phyloP scores from a whole-genome alignment of 164 flowering plant genomes.

The Amborella trichopoda region DNA sequence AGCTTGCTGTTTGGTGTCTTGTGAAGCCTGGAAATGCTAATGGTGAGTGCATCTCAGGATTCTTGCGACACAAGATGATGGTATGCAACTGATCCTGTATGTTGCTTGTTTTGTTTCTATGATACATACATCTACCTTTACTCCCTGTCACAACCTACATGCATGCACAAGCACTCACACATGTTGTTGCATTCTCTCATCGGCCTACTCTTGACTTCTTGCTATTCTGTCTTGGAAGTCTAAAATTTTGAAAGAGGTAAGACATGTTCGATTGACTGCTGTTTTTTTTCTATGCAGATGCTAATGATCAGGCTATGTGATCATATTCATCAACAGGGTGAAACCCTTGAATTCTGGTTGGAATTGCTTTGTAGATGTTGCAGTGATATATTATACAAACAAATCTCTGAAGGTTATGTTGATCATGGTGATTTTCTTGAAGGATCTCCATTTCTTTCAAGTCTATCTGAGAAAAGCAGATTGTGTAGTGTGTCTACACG shows the following conservation, averaged over 20 bases:
- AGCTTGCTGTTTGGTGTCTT: slow-evolving; percentile 43
- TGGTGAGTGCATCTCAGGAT: slow-evolving; percentile 21
- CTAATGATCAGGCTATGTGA: slow-evolving; percentile 62
- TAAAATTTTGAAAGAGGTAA: neutral
- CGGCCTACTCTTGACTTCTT: neutral
- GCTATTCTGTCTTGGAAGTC: neutral
- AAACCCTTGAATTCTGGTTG: slow-evolving; percentile 43
- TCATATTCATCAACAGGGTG: slow-evolving; percentile 16
- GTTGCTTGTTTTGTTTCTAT: neutral
- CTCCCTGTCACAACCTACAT: neutral
- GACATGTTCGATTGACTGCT: neutral
- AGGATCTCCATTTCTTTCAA: slow-evolving; percentile 57
- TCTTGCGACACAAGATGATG: slow-evolving; percentile 74
- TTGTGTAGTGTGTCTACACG: slow-evolving; percentile 5
- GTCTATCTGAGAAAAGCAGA: slow-evolving; percentile 15
- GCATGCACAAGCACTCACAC: too few species aligned
- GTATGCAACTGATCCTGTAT: slow-evolving; percentile 22
- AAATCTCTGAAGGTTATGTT: slow-evolving; percentile 16
- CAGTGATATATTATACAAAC: slow-evolving; percentile 35
- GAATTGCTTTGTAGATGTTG: slow-evolving; percentile 46
- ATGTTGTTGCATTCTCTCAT: neutral
- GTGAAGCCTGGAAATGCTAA: slow-evolving; percentile 13
- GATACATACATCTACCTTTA: neutral
- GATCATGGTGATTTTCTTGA: slow-evolving; percentile 27
- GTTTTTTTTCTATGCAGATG: slow-evolving; percentile 30